Evolutionary conservation across 495 filamentous ascomycete species (phyloP).

Genomic region (Penicillium steckii): DNA sequence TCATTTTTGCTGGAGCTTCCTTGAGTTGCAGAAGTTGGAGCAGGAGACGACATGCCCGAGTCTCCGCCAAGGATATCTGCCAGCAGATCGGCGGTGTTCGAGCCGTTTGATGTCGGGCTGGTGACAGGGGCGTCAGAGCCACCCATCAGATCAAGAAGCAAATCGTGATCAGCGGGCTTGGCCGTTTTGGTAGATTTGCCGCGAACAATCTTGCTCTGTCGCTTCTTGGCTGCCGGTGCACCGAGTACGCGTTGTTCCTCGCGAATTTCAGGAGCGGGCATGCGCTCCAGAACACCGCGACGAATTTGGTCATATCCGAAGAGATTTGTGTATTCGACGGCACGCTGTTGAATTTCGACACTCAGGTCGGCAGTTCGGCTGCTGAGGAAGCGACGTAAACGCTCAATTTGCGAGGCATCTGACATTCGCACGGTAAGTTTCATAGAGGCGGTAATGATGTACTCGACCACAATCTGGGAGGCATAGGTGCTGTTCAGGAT

Average conservation of each 20-base stretch:
- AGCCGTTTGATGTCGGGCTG: slow-evolving; percentile 57
- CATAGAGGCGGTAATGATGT: slow-evolving; percentile 92
- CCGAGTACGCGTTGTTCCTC: slow-evolving; percentile 88
- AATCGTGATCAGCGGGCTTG: slow-evolving; percentile 85
- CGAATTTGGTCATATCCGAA: slow-evolving; percentile 88
- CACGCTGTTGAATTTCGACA: slow-evolving; percentile 92
- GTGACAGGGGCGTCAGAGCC: slow-evolving; percentile 62
- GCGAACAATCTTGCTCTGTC: slow-evolving; percentile 67
- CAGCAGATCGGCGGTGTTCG: slow-evolving; percentile 80
- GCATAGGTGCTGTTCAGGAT: slow-evolving; percentile 94
- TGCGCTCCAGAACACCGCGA: slow-evolving; percentile 88
- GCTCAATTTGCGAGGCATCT: slow-evolving; percentile 78
- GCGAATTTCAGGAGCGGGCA: slow-evolving; percentile 95
- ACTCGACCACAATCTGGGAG: slow-evolving; percentile 85
- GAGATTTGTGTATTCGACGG: slow-evolving; percentile 91
- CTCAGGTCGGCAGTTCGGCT: slow-evolving; percentile 79
- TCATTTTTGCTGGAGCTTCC: slow-evolving; percentile 59
- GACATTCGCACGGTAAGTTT: slow-evolving; percentile 90
- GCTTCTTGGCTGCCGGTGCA: slow-evolving; percentile 71
- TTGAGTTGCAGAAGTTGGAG: slow-evolving; percentile 50
- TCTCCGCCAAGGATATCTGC: slow-evolving; percentile 72
- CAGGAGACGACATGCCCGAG: slow-evolving; percentile 52
- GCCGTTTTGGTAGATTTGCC: slow-evolving; percentile 69
- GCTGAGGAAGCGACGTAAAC: slow-evolving; percentile 74
- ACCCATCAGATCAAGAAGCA: slow-evolving; percentile 90